These are phyloP conservation scores for Pseudocohnilembus persalinus DNA, from an alignment of 169 alveolate species.

Conservation along the genomic window DNA sequence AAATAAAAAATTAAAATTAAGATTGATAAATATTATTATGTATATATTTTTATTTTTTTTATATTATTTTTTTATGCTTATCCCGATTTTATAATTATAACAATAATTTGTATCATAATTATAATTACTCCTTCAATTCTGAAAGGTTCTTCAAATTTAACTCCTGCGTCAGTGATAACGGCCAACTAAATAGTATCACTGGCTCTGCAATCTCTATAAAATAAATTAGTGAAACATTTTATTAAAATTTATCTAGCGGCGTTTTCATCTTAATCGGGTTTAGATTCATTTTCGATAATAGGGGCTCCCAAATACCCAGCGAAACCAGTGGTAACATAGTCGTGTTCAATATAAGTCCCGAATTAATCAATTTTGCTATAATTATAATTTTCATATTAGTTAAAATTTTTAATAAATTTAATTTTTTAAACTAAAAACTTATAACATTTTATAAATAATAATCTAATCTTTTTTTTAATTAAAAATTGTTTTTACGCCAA, in stretches of 20 bases:
- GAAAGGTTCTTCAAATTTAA: slow-evolving; percentile 46
- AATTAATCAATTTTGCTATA: slow-evolving; percentile 68
- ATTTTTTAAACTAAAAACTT: no score
- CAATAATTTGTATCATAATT: no score
- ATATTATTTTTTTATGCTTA: no score
- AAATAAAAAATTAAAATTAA: no score
- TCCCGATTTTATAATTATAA: no score
- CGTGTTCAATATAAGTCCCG: slow-evolving; percentile 70
- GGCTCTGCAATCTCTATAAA: slow-evolving; percentile 79
- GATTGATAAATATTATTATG: background rate
- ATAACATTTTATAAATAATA: no score
- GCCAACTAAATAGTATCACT: slow-evolving; percentile 68
- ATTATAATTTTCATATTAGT: slow-evolving; percentile 28
- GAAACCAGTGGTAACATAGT: slow-evolving; percentile 71
- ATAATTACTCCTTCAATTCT: slow-evolving; percentile 20
- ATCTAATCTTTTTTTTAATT: no score
- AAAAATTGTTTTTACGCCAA: background rate
- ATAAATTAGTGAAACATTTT: slow-evolving; percentile 61
- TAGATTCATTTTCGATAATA: slow-evolving; percentile 56
- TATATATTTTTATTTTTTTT: background rate
- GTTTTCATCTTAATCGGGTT: slow-evolving; percentile 58
- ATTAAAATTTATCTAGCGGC: slow-evolving; percentile 62
- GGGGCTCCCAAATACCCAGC: slow-evolving; percentile 69
- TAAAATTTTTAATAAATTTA: no score
- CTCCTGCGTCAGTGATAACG: slow-evolving; percentile 56